Base-by-base conservation (phyloP, 2,329 filamentous ascomycete species). In the Epichloe festucae region DNA sequence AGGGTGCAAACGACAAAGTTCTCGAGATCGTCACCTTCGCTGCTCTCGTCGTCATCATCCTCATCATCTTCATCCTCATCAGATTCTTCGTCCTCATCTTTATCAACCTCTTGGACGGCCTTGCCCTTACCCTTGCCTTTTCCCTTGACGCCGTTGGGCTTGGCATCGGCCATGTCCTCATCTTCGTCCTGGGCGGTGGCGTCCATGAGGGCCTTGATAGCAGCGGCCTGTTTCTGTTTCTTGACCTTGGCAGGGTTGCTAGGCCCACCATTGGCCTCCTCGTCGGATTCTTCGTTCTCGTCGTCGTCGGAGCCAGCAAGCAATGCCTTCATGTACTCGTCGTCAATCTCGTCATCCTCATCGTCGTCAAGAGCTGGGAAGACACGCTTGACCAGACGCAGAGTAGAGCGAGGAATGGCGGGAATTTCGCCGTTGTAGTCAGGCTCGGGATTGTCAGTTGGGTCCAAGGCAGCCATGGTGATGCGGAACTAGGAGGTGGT, bases 391-490 rank as follows among this genome's bases (percentile, higher is more conserved):
- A 97, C 78, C 60, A 98, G 78, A 74, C 93, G 95, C 63, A 98
- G 76, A 49, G 93, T 98, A 50, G 93, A 86, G 61, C 90, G 86
- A 61, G 84, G 79, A 55, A 82, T 70, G 53, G 72, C 69, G 61
- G 79, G 79, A 54, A 79, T 70, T 63, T 83, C 81, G 61, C 76
- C 77, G 49, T 78, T 77, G 53, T 76, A 75, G 59, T 84, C 82
- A 53, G 76, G 75, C 67, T 88, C 78, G 38, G 83, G 78, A 60
- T 81, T 76, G 62, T 87, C 87, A 63, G 81, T 89, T 53, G 93
- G 93, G 67, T 98, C 91, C 67, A 98, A 85, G 58, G 93, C 93
- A 63, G 94, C 93, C 93, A 98, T 98, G 63, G 90, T 97, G 65
- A 98, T 89, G 68, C 89, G 89, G 74, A 96, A 94, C 90, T 95